Conservation (phyloP, 306 rosid genomes). For the Prunus salicina region DNA sequence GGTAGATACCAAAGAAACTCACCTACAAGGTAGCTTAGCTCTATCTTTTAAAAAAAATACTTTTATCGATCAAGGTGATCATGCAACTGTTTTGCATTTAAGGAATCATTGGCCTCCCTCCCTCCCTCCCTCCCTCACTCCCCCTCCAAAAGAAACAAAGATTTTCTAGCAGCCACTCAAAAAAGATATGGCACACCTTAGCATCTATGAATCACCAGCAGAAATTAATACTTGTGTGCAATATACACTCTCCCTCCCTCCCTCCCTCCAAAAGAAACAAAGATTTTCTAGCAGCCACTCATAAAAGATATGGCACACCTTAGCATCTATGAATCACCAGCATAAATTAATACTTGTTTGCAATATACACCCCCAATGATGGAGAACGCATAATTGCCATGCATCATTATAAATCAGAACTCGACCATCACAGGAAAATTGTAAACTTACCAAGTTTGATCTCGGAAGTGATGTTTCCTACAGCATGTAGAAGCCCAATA, state of each 20-base stretch:
- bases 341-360: background rate
- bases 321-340: background rate
- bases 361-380: background rate
- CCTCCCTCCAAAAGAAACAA: background rate
- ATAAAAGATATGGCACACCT: background rate
- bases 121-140: too few relatives aligned
- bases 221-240: background rate
- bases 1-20: background rate
- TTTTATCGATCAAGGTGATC: background rate
- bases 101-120: too few relatives aligned
- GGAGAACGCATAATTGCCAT: background rate
- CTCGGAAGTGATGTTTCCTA: constrained; percentile 79
- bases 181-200: background rate
- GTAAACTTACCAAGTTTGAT: constrained; percentile 61
- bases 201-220: background rate
- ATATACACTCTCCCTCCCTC: too few relatives aligned
- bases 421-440: background rate
- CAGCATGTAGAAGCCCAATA: constrained; percentile 91
- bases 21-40: background rate
- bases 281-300: background rate
- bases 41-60: background rate
- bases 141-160: background rate
- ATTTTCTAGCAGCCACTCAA: background rate
- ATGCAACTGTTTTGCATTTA: background rate
- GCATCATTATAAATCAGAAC: background rate